Conservation (phyloP, 352 stramenopile species). For the Globisporangium echinulatum region DNA sequence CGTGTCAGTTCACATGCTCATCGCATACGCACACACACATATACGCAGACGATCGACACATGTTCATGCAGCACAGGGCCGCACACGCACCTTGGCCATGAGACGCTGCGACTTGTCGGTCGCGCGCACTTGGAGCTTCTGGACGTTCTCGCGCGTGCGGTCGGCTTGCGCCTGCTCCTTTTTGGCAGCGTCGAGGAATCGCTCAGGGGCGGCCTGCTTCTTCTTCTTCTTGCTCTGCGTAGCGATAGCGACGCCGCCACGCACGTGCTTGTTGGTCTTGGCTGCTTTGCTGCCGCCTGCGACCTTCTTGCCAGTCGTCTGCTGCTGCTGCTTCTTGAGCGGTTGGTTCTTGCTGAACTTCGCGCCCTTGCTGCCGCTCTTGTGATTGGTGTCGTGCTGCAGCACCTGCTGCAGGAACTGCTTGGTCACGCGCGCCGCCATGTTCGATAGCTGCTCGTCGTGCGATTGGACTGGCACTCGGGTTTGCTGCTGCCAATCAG, state of each 20-base stretch:
- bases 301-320: conserved; percentile 16
- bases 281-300: conserved; percentile 15
- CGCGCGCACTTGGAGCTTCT: conserved; percentile 49
- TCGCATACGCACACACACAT: neutral
- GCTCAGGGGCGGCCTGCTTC: conserved; percentile 28
- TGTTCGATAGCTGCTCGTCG: conserved; percentile 12
- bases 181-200: conserved; percentile 47
- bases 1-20: neutral
- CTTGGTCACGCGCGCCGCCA: conserved; percentile 65
- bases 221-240: neutral
- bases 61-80: neutral
- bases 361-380: conserved; percentile 1
- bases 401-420: conserved; percentile 64
- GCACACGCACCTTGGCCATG: conserved; percentile 46
- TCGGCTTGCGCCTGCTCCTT: conserved; percentile 45
- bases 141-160: conserved; percentile 50
- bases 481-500: neutral
- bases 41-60: conserved; percentile 3
- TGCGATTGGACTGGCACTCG: neutral
- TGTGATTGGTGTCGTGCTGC: conserved; percentile 4
- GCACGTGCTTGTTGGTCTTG: conserved; percentile 3
- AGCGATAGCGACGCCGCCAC: neutral
- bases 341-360: conserved; percentile 13
- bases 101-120: conserved; percentile 56
- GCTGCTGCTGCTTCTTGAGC: conserved; percentile 19